These are phyloP conservation scores for Coniochaeta sp. DNA, from an alignment of 2,329 filamentous ascomycete species.

Conservation along the genomic window DNA sequence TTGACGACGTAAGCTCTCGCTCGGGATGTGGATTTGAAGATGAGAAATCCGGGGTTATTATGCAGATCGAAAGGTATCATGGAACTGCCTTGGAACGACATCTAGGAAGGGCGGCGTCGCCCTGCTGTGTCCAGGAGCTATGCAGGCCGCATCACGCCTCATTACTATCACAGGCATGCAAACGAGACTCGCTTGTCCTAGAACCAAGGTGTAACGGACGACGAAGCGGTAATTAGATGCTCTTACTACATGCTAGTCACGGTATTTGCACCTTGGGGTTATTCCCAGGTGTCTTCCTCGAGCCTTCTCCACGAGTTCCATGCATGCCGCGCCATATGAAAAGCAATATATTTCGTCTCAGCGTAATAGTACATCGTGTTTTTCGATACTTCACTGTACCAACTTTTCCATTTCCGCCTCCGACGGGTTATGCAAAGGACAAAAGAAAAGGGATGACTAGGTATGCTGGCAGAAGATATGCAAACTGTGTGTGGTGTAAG, in stretches of 20 bases:
- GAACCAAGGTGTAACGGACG: too few relatives aligned
- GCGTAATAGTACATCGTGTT: neutral
- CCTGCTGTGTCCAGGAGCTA: too few relatives aligned
- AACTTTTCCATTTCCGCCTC: neutral
- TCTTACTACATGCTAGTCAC: too few relatives aligned
- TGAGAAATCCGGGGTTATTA: neutral
- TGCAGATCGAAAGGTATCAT: neutral
- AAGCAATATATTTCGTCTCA: neutral
- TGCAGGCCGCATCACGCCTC: too few relatives aligned
- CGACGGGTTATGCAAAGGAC: neutral
- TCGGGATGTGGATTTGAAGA: neutral
- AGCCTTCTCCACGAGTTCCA: neutral
- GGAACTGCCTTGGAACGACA: neutral
- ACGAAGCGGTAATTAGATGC: too few relatives aligned
- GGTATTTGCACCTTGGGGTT: too few relatives aligned
- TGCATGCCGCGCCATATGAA: neutral
- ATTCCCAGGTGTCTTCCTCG: neutral
- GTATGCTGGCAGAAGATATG: conserved; percentile 2
- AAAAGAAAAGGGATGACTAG: neutral
- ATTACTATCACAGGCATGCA: too few relatives aligned
- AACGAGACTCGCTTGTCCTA: too few relatives aligned
- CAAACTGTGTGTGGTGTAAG: conserved; percentile 1
- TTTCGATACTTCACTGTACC: neutral
- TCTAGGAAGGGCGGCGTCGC: too few relatives aligned
- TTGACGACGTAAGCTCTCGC: conserved; percentile 9